Base-by-base conservation (phyloP, 2,329 filamentous ascomycete genomes). In the Neofusicoccum kwambonambiense region DNA sequence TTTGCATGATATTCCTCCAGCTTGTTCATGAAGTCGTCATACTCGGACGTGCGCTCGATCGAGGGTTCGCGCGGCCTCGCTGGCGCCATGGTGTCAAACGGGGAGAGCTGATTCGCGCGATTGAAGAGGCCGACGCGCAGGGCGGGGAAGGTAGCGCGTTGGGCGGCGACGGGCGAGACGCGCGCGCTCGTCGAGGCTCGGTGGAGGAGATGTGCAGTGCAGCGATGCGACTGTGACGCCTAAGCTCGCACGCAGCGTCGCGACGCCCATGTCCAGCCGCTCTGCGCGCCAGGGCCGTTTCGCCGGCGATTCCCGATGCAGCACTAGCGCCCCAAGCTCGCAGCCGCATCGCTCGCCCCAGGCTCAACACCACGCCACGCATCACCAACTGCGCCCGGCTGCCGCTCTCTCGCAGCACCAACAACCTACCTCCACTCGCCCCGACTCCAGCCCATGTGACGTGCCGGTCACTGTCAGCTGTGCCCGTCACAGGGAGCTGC, bases 11-110 rank as follows among this genome's bases (percentile, higher is more conserved):
- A 96, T 52, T 83, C 86, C 58, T 83, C 84, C 64, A 96, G 80
- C 72, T 89, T 87, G 70, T 85, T 82, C 73, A 96, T 90, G 76
- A 96, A 96, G 49, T 90, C 87, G 64, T 89, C 86, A 78, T 92
- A 92, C 78, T 95, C 91, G 58, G 85, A 70, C 9, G 79, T 80
- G 70, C 73, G 77, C 68, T 84, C 82, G 69, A 83, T 78, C 65
- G 79, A 80, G 66, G 77, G 73, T 65, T 82, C 82, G 67, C 77
- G 70, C 56, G 72, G 77, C 67, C 75, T 76, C 60, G 70, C 75
- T 63, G 81, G 80, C 69, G 80, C 80, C 78, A 82, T 83, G 67
- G 69, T 76, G 70, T 44, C 56, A 27, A 52, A 45, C 42, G 41
- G 45, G 17, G 7, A 19, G 45, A 51, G 49, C 35, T 56, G 37